Conservation (phyloP, 176 grass and related monocot genomes). For the Rhynchospora tenuis region DNA sequence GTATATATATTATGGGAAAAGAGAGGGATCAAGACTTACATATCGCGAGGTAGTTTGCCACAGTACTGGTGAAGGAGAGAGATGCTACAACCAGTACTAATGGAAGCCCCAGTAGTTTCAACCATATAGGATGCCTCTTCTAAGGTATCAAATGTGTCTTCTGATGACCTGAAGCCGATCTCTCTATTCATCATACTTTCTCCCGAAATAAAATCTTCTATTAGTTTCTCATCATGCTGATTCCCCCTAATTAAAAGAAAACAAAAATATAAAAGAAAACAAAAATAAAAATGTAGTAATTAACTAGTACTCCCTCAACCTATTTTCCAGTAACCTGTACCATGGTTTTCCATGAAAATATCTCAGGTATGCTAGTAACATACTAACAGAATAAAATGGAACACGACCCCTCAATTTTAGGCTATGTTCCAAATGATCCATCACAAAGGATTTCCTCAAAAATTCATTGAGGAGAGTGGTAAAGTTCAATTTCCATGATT, state of each 20-base stretch:
- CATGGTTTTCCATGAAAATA: not conserved
- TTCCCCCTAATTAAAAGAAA: constrained; percentile 55
- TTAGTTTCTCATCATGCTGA: constrained; percentile 56
- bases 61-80: constrained; percentile 83
- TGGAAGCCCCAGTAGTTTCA: constrained; percentile 66
- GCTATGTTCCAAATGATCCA: not conserved
- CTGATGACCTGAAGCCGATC: constrained; percentile 58
- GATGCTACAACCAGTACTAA: constrained; percentile 78
- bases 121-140: constrained; percentile 69
- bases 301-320: not conserved
- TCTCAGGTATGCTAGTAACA: not conserved
- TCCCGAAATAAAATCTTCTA: constrained; percentile 58
- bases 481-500: not conserved
- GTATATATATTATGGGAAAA: not conserved
- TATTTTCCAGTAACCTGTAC: not conserved
- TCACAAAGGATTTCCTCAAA: not conserved
- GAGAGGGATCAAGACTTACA: constrained; percentile 40
- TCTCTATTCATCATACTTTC: constrained; percentile 83
- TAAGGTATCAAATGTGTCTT: constrained; percentile 68
- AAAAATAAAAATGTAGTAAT: not conserved
- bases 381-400: not conserved
- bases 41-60: constrained; percentile 76
- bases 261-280: not conserved
- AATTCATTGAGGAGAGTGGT: not conserved
- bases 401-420: not conserved